phyloP scores from a whole-genome alignment of 257 asterid species.

The Ilex asprella region DNA sequence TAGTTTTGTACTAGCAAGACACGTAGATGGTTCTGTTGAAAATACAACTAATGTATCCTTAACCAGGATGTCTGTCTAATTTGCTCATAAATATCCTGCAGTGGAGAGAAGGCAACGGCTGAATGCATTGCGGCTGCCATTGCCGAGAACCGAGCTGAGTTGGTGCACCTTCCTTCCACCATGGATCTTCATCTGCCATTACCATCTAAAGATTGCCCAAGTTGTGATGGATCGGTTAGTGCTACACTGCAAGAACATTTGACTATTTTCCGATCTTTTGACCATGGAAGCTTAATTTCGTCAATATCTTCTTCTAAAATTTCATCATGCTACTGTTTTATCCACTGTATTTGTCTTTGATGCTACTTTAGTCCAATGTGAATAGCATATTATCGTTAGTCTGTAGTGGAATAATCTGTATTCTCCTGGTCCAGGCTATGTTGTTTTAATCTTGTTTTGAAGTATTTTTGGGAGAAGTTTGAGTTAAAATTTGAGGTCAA shows the following conservation, averaged over 20 bases:
- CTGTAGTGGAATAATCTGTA: too few relatives aligned
- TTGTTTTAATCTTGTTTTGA: too few relatives aligned
- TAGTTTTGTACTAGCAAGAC: background rate
- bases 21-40: too few relatives aligned
- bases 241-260: constrained; percentile 11
- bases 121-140: constrained; percentile 85
- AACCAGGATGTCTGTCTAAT: constrained; percentile 1
- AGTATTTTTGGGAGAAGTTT: too few relatives aligned
- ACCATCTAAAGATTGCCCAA: constrained; percentile 87
- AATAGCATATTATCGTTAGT: too few relatives aligned
- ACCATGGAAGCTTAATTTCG: too few relatives aligned
- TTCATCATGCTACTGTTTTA: constrained; percentile 1
- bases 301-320: background rate
- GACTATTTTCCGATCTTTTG: background rate
- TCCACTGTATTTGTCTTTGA: too few relatives aligned
- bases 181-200: constrained; percentile 64
- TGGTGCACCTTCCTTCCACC: constrained; percentile 85
- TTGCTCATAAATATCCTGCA: constrained; percentile 20
- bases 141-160: constrained; percentile 84
- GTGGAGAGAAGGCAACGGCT: constrained; percentile 97
- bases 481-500: too few relatives aligned
- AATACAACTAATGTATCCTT: too few relatives aligned
- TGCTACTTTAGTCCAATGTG: too few relatives aligned
- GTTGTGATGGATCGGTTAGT: constrained; percentile 88
- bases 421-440: too few relatives aligned